Evolutionary conservation across 139 green algal genomes (phyloP).

Genomic region (Marvania coccoides): DNA sequence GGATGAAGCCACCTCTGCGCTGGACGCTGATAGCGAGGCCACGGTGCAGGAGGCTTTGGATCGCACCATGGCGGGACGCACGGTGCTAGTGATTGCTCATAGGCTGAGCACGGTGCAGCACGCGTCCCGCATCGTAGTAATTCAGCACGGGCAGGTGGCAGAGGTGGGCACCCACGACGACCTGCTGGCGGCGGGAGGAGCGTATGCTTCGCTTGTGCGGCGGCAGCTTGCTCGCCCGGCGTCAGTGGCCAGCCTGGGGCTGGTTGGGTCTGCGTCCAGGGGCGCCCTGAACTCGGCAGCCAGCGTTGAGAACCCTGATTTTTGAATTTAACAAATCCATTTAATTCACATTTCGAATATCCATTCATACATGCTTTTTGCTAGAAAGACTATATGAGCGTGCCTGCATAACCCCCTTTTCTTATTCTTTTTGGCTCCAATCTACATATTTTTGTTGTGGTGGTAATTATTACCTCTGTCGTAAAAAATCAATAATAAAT

Average conservation of each 20-base stretch:
- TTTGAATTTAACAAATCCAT: not conserved
- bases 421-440: too few species aligned
- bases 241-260: not conserved
- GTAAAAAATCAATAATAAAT: too few species aligned
- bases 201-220: conserved; percentile 50
- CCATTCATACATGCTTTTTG: too few species aligned
- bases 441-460: too few species aligned
- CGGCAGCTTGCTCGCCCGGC: conserved; percentile 34
- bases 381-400: too few species aligned
- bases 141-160: conserved; percentile 41
- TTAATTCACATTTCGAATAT: too few species aligned
- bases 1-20: conserved; percentile 84
- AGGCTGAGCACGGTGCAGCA: conserved; percentile 79
- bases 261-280: not conserved
- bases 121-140: conserved; percentile 71
- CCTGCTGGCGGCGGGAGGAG: conserved; percentile 38
- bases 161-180: conserved; percentile 54
- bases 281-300: not conserved
- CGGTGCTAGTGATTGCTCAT: conserved; percentile 88
- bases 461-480: too few species aligned
- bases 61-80: conserved; percentile 71
- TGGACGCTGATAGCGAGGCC: conserved; percentile 68
- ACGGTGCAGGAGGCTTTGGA: conserved; percentile 88
- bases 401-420: too few species aligned
- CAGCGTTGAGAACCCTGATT: not conserved